Evolutionary conservation across 1,284 basidiomycete species (phyloP), one percentile per base, ranked within the genome.

Genomic region (Ganoderma resinaceum): DNA sequence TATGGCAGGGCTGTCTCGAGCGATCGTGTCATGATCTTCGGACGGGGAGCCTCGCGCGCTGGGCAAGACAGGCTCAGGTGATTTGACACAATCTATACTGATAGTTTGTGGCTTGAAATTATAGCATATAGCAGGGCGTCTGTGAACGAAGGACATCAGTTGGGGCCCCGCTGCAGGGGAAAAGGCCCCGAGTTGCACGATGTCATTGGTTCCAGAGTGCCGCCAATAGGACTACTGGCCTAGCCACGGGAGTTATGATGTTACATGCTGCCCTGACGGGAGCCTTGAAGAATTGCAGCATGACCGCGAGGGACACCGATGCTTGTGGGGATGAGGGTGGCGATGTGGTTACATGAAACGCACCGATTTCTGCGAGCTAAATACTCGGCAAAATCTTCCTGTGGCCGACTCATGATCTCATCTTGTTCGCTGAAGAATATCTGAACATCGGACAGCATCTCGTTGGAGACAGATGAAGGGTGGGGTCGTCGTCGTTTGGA

Each of bases 371-470:
- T 71, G 62, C 74, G 65, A 66, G 71, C 63, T 60, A 82, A 66
- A 65, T 80, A 84, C 52, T 80, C 76, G 12, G 80, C 78, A 40
- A 80, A 71, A 29, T 81, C 80, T 70, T 88, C 86, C 46, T 87
- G 84, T n/a, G 86, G 84, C 20, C 85, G 69, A 55, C 80, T 82
- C 86, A 90, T 86, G 18, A 81, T 82, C 63, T 79, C 78, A 63
- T 89, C 85, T 76, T 86, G 85, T 76, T 89, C 87, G 8, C 75
- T 77, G 71, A 86, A 89, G 72, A 87, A 90, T 0, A 77, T 75
- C 16, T 86, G 80, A 5, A 82, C 4, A 20, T 73, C 69, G 14
- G 62, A 53, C 72, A 73, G 70, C 2, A 26, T 46, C 5, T 9
- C 7, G 49, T 14, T 9, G 31, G 46, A 57, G 20, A 61, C 29